Base-by-base conservation (phyloP, 257 asterid species). In the Capsicum baccatum region DNA sequence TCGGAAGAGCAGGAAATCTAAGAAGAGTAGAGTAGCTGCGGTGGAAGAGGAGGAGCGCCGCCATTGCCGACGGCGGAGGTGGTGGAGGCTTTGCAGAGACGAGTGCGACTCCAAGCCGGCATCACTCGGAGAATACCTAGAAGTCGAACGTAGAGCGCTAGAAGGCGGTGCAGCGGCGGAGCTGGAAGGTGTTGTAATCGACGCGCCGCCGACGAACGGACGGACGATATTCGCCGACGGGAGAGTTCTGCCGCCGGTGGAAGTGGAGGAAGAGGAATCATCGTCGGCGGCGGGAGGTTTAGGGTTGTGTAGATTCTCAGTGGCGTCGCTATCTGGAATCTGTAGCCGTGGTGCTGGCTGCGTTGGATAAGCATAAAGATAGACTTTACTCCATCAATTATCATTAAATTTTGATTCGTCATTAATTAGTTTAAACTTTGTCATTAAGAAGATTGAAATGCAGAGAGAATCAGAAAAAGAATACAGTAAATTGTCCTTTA, bases 61-160 rank as follows among this genome's bases (percentile, higher is more conserved):
- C 84, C 79, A 47, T 73, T 83, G 91, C 88, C 87, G 92, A 79
- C 83, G 94, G 82, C 88, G 98, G 84, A 89, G 95, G 85, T 94
- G 99, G 99, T 94, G 98, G 98, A 90, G 91, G 84, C 87, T 94
- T 8, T 94, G 98, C 88, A 86, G 94, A 84, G 98, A 92, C 66
- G 97, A 93, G 3, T 86, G 85, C 1, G 96, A 91, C 9, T 85
- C 92, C 47, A 79, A 90, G 70, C 89, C 97, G 79, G 94, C 98
- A 6, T 96, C 99, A 1, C 88, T 96, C 0, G 97, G 97, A 35
- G 97, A 96, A 78, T 96, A 87, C 86, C 84, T 96, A 88, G 99
- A 91, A 88, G 98, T 92, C 57, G 99, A 96, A 87, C 84, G 99
- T 89, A 90, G 60, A 39, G 86, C 87, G 39, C 50, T 87, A 9